Evolutionary conservation across 2,329 filamentous ascomycete species (phyloP).

Genomic region (Penicillium sp.): DNA sequence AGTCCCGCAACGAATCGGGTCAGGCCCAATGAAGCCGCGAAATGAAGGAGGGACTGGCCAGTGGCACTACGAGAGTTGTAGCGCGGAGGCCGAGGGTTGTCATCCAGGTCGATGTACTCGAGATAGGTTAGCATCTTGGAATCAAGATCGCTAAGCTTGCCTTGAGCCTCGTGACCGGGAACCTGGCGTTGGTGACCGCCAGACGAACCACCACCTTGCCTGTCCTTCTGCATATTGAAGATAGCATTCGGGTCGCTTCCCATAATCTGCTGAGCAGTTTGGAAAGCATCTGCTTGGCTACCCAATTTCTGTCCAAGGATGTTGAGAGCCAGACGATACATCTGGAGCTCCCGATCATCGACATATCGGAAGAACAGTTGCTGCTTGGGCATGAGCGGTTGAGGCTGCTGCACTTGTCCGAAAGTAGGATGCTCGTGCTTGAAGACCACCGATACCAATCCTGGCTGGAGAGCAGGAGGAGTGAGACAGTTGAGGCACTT

Average conservation of each 20-base stretch:
- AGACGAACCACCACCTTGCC: constrained; percentile 45
- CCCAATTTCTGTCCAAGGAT: constrained; percentile 55
- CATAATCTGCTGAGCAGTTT: constrained; percentile 57
- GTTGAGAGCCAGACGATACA: constrained; percentile 52
- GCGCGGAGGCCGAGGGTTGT: constrained; percentile 70
- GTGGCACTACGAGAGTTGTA: constrained; percentile 70
- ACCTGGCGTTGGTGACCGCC: constrained; percentile 55
- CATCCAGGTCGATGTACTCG: constrained; percentile 79
- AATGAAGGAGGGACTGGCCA: constrained; percentile 81
- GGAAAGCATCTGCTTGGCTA: constrained; percentile 55
- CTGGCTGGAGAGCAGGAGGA: constrained; percentile 71
- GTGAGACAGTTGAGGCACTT: constrained; percentile 79
- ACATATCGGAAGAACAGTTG: constrained; percentile 72
- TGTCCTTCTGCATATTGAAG: constrained; percentile 55
- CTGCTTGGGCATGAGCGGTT: constrained; percentile 54
- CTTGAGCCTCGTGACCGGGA: constrained; percentile 50
- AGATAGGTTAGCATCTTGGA: constrained; percentile 72
- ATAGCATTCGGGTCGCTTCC: constrained; percentile 52
- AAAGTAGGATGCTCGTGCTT: constrained; percentile 61
- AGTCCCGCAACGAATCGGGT: constrained; percentile 77
- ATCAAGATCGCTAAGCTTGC: constrained; percentile 64
- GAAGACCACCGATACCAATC: constrained; percentile 74
- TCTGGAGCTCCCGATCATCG: constrained; percentile 56
- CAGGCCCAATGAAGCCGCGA: constrained; percentile 76
- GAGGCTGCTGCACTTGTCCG: constrained; percentile 52